Conservation (phyloP, 805 yeast genomes). For the Lachancea sp. region DNA sequence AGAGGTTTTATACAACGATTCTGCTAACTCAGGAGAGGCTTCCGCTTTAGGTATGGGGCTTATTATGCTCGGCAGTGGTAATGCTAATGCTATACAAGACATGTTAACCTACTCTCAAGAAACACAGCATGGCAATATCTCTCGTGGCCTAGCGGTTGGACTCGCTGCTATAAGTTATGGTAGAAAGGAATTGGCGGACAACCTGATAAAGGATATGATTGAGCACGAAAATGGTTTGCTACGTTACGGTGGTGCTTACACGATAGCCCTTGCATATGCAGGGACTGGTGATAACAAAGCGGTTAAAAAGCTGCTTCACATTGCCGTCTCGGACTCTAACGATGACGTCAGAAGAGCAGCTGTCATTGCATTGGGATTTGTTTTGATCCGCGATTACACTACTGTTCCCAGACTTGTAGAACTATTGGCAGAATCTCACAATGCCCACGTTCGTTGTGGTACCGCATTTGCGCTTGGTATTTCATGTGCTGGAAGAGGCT, state of each 20-base stretch:
- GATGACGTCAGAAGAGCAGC: slow-evolving; percentile 97
- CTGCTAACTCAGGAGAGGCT: slow-evolving; percentile 92
- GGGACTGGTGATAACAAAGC: slow-evolving; percentile 92
- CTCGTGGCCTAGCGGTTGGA: slow-evolving; percentile 88
- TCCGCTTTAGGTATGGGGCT: slow-evolving; percentile 96
- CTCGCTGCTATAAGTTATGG: slow-evolving; percentile 83
- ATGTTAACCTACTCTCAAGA: slow-evolving; percentile 90
- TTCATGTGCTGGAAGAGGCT: slow-evolving; percentile 91
- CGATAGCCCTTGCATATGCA: slow-evolving; percentile 91
- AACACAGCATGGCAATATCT: slow-evolving; percentile 91
- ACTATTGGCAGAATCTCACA: slow-evolving; percentile 85
- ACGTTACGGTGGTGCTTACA: slow-evolving; percentile 93
- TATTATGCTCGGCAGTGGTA: slow-evolving; percentile 88
- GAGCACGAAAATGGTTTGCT: slow-evolving; percentile 73
- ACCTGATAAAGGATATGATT: slow-evolving; percentile 56
- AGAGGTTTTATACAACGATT: slow-evolving; percentile 78
- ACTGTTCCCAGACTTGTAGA: slow-evolving; percentile 95
- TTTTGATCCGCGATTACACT: slow-evolving; percentile 80
- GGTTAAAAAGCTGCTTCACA: slow-evolving; percentile 76
- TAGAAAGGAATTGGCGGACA: slow-evolving; percentile 74
- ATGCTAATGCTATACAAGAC: slow-evolving; percentile 59
- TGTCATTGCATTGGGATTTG: slow-evolving; percentile 85
- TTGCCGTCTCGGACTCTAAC: slow-evolving; percentile 93
- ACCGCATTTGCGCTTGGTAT: slow-evolving; percentile 96
- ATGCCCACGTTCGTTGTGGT: slow-evolving; percentile 97